These are phyloP conservation scores for Macrolepiota albuminosa DNA, from an alignment of 768 basidiomycete genomes.

Conservation along the genomic window DNA sequence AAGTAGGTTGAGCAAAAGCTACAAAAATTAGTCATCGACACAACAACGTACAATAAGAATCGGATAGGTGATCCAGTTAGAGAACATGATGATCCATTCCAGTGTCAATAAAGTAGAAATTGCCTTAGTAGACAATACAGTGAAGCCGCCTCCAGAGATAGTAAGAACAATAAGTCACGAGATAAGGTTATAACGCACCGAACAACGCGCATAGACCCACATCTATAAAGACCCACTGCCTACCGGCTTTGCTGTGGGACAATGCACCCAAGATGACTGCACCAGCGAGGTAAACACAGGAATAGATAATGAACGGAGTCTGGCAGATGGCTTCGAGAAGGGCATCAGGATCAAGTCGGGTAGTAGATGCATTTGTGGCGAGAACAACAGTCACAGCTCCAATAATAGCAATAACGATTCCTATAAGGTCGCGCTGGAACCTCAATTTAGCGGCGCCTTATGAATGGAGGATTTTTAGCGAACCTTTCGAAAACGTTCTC, in stretches of 20 bases:
- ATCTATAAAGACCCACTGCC: constrained; percentile 74
- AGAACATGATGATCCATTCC: constrained; percentile 73
- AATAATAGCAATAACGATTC: constrained; percentile 74
- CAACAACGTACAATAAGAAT: constrained; percentile 50
- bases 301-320: constrained; percentile 71
- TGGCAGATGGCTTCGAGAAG: constrained; percentile 68
- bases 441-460: constrained; percentile 13
- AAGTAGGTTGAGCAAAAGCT: constrained; percentile 7
- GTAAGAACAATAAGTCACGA: not conserved
- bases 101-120: constrained; percentile 80
- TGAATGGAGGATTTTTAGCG: constrained; percentile 17
- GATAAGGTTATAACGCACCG: constrained; percentile 35
- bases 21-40: not conserved
- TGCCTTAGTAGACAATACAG: constrained; percentile 91
- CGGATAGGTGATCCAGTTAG: constrained; percentile 80
- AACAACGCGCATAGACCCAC: constrained; percentile 85
- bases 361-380: constrained; percentile 67
- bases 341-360: constrained; percentile 60
- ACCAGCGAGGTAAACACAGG: constrained; percentile 53
- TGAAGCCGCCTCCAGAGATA: constrained; percentile 69
- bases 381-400: constrained; percentile 94
- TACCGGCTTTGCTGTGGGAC: constrained; percentile 61
- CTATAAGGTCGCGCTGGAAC: constrained; percentile 67
- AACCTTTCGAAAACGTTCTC: constrained; percentile 79
- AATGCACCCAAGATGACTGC: constrained; percentile 59